Conservation (phyloP, 768 basidiomycete genomes). For the Serendipita sp. region DNA sequence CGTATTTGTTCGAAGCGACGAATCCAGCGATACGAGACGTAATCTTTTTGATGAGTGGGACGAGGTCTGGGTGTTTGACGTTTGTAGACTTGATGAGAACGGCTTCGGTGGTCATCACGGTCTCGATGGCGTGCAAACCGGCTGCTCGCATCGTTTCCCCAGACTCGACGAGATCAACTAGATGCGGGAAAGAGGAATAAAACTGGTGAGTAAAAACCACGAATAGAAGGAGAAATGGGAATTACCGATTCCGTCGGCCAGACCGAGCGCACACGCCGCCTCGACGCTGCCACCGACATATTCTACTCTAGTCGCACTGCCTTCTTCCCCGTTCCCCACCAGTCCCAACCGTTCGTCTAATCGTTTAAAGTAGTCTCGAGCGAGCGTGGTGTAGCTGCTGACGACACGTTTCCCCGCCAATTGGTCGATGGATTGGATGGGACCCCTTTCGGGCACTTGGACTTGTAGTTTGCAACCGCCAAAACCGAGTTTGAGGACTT, state of each 20-base stretch:
- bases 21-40: constrained; percentile 84
- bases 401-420: constrained; percentile 86
- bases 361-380: constrained; percentile 56
- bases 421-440: constrained; percentile 55
- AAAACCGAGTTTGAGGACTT: constrained; percentile 73
- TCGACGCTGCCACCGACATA: constrained; percentile 98
- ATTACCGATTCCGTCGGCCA: constrained; percentile 90
- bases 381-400: constrained; percentile 85
- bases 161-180: constrained; percentile 93
- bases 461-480: constrained; percentile 76
- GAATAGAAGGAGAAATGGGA: background rate
- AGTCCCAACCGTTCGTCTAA: constrained; percentile 35
- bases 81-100: constrained; percentile 74
- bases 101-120: constrained; percentile 72
- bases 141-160: constrained; percentile 99
- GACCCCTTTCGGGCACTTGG: constrained; percentile 69
- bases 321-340: constrained; percentile 27
- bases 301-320: constrained; percentile 63
- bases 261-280: constrained; percentile 88
- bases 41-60: constrained; percentile 58
- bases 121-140: constrained; percentile 84
- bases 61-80: constrained; percentile 45
- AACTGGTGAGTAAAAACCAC: background rate
- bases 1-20: constrained; percentile 71
- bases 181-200: background rate